phyloP scores from a whole-genome alignment of 1,284 basidiomycete genomes.

The Leccinum griseonigrum region DNA sequence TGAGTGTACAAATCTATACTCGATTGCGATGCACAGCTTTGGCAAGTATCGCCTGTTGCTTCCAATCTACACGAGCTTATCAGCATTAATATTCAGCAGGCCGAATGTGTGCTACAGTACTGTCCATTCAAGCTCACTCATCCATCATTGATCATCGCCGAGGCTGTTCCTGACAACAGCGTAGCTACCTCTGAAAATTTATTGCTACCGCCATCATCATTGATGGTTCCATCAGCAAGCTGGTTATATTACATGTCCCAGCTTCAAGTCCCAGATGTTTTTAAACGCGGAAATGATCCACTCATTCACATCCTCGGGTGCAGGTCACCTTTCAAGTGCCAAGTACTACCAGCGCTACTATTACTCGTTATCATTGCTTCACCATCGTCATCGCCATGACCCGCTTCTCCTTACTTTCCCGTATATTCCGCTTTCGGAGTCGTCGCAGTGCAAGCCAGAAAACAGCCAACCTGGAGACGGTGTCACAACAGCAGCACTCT shows the following conservation, averaged over 20 bases:
- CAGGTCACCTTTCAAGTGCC: slow-evolving; percentile 12
- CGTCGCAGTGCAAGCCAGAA: slow-evolving; percentile 7
- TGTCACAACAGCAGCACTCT: neutral
- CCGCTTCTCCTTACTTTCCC: slow-evolving; percentile 16
- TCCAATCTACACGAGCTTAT: neutral
- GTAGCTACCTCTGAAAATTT: neutral
- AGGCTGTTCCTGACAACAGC: slow-evolving; percentile 5
- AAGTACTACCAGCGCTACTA: neutral
- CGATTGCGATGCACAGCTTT: neutral
- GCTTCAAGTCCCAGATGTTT: neutral
- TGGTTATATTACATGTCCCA: slow-evolving; percentile 1
- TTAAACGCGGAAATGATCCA: slow-evolving; percentile 3
- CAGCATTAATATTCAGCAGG: neutral
- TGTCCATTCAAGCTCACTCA: neutral
- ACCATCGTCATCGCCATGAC: slow-evolving; percentile 12
- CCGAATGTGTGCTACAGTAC: neutral
- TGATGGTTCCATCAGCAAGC: neutral
- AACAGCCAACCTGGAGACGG: neutral
- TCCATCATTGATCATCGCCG: neutral
- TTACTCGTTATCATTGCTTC: neutral
- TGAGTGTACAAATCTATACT: neutral
- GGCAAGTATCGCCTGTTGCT: neutral
- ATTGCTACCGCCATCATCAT: neutral
- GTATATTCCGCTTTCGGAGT: slow-evolving; percentile 18
- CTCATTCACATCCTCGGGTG: slow-evolving; percentile 10